Evolutionary conservation across 495 filamentous ascomycete species (phyloP), one percentile per base, ranked within the genome.

Genomic region (Penicillium coprophilum): DNA sequence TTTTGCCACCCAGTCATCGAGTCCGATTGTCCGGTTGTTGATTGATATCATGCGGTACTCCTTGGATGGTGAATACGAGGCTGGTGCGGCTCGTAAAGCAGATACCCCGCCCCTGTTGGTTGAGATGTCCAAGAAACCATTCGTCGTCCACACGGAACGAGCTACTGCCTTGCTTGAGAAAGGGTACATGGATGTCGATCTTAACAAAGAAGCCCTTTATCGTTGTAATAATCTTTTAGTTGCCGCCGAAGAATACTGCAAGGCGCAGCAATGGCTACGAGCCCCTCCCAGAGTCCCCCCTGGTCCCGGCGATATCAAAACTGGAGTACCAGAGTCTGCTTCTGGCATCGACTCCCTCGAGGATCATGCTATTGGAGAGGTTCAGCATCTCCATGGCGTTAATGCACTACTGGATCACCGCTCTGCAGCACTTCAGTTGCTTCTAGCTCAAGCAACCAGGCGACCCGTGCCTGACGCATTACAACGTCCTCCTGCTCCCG

Each of bases 1-100:
- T 30, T 78, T 78, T 55, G 81, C 83, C 24, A 91, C 94, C 56
- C 90, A 90, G 59, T 87, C 87, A 2, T 82, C 88, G 20, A 85
- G 83, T 27, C 75, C 81, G 15, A 85, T 92, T 32, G 81, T 93
- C 19, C 90, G 92, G 63, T 88, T 84, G 56, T 71, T 95, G 31
- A 85, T 97, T 60, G 86, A 90, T 40, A 92, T 97, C 34, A 75
- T 99, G 53, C 87, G 88, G 51, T 87, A 82, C 5, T 87, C 95
- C 19, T 78, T 93, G 23, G 83, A 86, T 62, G 88, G 84, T 40
- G 90, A 95, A 54, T 76, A 82, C 47, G 95, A 99, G 70, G 63
- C 73, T 10, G 82, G 78, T 34, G 89, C 87, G 12, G 79, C 80
- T 63, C 84, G 78, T 63, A 81, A 80, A 40, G 72, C 79, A 6